Evolutionary conservation across 75 land plant genomes (phyloP), one percentile per base, ranked within the genome.

Genomic region (Sequoiadendron giganteum): DNA sequence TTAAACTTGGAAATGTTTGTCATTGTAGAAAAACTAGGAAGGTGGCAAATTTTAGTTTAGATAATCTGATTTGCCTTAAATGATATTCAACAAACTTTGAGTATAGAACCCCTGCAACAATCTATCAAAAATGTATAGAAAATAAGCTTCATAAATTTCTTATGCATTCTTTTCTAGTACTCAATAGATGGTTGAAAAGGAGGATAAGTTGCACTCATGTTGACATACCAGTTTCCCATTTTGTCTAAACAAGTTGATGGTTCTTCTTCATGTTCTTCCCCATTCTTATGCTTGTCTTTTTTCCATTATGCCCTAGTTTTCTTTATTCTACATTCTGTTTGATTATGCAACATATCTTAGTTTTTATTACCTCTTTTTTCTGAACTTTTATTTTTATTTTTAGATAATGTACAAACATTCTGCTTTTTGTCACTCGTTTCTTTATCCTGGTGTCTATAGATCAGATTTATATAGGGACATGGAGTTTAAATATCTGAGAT

Each of bases 331-430:
- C 43, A 6, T 80, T 42, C 1, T 42, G 10, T 43, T 43, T 40
- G 10, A 80, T 80, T 82, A 82, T 82, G 49, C 84, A 82, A 43
- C 32, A 28, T 34, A 25, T 82, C 84, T 82, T 43, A 2, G 84
- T 82, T 45, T 58, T 58, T 81, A 21, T 19, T 21, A 47, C 32
- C 34, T 82, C 49, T 10, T 43, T 82, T 73, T 82, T 25, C n/a
- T 43, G 0, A 47, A 73, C 1, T 40, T 5, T n/a, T n/a, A n/a
- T n/a, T 82, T 47, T 10, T 32, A 30, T 82, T 82, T 82, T 28
- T 28, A 43, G 47, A 28, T 81, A 28, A 3, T 28, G 28, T 42
- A 45, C 28, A 28, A 43, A 45, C 43, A 45, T 25, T 42, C 21
- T 81, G 28, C 32, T 7, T 18, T 10, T 47, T n/a, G 40, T 45